Conservation (phyloP, 805 yeast genomes). For the Ascoidea asiatica region DNA sequence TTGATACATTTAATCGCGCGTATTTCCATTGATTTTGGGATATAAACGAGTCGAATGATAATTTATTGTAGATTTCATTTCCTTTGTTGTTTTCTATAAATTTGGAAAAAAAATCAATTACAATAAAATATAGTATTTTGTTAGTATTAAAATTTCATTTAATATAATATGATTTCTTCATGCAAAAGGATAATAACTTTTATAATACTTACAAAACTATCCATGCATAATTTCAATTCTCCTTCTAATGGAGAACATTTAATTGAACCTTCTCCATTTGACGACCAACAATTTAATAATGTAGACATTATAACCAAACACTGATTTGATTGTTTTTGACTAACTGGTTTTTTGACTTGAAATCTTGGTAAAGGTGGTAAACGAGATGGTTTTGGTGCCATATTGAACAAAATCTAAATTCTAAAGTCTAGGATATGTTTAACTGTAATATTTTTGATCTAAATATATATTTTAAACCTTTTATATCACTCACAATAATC, state of each 20-base stretch:
- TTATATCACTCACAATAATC: no score
- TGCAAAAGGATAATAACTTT: not conserved
- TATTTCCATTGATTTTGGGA: conserved; percentile 34
- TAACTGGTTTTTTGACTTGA: conserved; percentile 51
- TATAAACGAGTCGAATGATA: conserved; percentile 40
- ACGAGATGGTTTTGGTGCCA: conserved; percentile 20
- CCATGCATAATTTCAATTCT: conserved; percentile 68
- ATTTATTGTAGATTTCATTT: conserved; percentile 29
- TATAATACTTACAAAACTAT: conserved; percentile 19
- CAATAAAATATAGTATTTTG: conserved; percentile 10
- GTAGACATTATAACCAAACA: conserved; percentile 77
- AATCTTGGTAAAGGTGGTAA: conserved; percentile 67
- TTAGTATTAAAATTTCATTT: not conserved
- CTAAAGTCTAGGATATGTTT: no score
- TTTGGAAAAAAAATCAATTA: not conserved
- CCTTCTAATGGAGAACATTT: conserved; percentile 52
- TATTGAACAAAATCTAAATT: no score
- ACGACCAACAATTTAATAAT: conserved; percentile 89
- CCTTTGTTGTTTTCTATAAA: conserved; percentile 14
- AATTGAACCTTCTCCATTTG: conserved; percentile 73
- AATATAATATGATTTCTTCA: not conserved
- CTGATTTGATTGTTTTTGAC: conserved; percentile 46
- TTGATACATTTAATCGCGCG: conserved; percentile 20
- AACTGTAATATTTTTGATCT: no score
- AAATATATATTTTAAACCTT: no score